Evolutionary conservation across 495 filamentous ascomycete genomes (phyloP), one percentile per base, ranked within the genome.

Genomic region (Hapsidospora chrysogenum): DNA sequence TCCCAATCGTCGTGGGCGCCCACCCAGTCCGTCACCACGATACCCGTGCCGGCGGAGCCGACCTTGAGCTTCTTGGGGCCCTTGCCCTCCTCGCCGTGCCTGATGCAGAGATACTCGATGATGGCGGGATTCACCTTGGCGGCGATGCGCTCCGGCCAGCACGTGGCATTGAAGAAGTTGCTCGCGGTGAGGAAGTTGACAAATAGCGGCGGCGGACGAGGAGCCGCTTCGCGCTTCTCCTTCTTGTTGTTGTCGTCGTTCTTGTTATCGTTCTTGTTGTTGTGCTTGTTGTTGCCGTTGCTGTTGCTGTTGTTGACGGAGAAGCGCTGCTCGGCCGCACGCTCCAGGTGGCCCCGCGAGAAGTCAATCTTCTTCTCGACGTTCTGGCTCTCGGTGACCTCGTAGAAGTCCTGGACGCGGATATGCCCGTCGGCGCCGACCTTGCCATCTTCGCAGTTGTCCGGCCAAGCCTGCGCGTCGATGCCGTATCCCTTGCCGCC

Each of bases 91-190:
- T 42, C 53, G n/a, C 51, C 67, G 45, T 89, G 81, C 11, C 62
- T 67, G 46, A 70, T 55, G 43, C 83, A 89, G 29, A 95, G 53
- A 56, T 78, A 82, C 33, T 84, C 74, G 27, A 82, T 66, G 18
- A 82, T 66, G n/a, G 74, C 78, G n/a, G 89, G 82, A 58, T 97
- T 97, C 15, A 92, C 61, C 62, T 82, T 87, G 20, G 72, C 74
- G n/a, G 87, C 86, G 47, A 96, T 78, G 57, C 69, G 79, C 50
- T 94, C 87, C 7, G 89, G 89, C 89, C 89, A 97, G 47, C 81
- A 92, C 35, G 74, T 72, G 0, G 76, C 57, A 44, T 78, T 86
- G 74, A 85, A 97, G 63, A 97, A 95, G 57, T 92, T 95, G 50
- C 77, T 83, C 1, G 74, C 89, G 31, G 68, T 83, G 37, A 95